phyloP scores from a whole-genome alignment of 768 basidiomycete species.

The Boletus reticuloceps region DNA sequence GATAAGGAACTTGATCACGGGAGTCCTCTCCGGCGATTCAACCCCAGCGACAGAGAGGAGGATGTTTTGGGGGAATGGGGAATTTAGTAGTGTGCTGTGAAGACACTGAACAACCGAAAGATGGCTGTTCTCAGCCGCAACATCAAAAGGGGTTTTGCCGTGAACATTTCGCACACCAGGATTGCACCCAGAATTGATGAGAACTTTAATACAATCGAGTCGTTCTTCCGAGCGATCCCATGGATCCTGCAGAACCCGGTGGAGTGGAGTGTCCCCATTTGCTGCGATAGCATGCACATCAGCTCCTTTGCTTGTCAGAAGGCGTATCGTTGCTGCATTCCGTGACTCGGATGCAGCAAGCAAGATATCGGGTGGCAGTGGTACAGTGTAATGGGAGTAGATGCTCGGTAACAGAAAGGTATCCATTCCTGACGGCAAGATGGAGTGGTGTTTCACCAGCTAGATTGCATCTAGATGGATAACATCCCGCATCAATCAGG shows the following conservation, averaged over 20 bases:
- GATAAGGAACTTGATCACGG: conserved; percentile 1
- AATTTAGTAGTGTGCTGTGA: too few species aligned
- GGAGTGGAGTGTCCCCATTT: background rate
- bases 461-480: background rate
- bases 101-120: background rate
- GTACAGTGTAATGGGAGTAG: background rate
- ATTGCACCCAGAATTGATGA: background rate
- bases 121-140: background rate
- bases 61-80: background rate
- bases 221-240: background rate
- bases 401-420: background rate
- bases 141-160: background rate
- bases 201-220: background rate
- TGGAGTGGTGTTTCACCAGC: background rate
- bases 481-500: conserved; percentile 10
- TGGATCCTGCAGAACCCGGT: background rate
- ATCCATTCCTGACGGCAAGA: background rate
- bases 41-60: background rate
- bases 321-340: background rate
- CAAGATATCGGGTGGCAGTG: background rate
- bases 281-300: background rate
- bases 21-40: too few species aligned
- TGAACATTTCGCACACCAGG: background rate
- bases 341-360: background rate
- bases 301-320: background rate